phyloP scores from a whole-genome alignment of 176 grass and related monocot species.

The Calamus simplicifolius region DNA sequence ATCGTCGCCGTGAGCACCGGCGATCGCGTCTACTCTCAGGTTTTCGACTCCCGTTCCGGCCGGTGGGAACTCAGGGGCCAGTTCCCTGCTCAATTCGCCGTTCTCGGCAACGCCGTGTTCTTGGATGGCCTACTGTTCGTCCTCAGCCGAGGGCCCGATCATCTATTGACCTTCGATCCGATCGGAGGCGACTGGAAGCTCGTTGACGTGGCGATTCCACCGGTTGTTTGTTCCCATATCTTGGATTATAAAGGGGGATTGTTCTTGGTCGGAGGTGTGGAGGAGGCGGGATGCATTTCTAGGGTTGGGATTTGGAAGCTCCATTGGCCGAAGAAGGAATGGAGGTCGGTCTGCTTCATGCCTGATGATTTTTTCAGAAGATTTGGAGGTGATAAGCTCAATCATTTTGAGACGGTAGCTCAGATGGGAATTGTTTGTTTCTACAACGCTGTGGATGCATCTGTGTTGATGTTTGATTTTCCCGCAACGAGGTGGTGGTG shows the following conservation, averaged over 20 bases:
- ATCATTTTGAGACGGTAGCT: constrained; percentile 26
- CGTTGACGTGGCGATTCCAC: constrained; percentile 24
- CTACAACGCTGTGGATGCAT: constrained; percentile 27
- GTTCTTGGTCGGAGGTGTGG: constrained; percentile 36
- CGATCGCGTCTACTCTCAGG: constrained; percentile 11
- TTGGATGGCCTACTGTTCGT: constrained; percentile 22
- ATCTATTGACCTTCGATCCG: constrained; percentile 32
- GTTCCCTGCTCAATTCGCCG: constrained; percentile 7
- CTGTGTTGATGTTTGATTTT: constrained; percentile 45
- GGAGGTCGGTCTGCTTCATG: constrained; percentile 7
- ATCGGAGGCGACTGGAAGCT: constrained; percentile 12
- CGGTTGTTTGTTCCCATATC: constrained; percentile 18
- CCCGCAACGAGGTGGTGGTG: constrained; percentile 10
- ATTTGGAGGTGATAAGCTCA: constrained; percentile 14
- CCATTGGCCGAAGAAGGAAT: constrained; percentile 5
- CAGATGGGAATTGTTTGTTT: constrained; percentile 43
- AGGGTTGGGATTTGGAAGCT: constrained; percentile 29
- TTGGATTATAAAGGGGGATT: constrained; percentile 27
- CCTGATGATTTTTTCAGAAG: constrained; percentile 22
- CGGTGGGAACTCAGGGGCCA: constrained; percentile 28
- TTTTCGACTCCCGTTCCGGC: constrained; percentile 14
- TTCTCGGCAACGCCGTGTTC: constrained; percentile 27
- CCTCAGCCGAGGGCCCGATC: constrained; percentile 29
- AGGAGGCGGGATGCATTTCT: constrained; percentile 14
- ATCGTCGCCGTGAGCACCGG: constrained; percentile 28